phyloP scores from a whole-genome alignment of 805 yeast genomes.

The Yarrowia deformans region DNA sequence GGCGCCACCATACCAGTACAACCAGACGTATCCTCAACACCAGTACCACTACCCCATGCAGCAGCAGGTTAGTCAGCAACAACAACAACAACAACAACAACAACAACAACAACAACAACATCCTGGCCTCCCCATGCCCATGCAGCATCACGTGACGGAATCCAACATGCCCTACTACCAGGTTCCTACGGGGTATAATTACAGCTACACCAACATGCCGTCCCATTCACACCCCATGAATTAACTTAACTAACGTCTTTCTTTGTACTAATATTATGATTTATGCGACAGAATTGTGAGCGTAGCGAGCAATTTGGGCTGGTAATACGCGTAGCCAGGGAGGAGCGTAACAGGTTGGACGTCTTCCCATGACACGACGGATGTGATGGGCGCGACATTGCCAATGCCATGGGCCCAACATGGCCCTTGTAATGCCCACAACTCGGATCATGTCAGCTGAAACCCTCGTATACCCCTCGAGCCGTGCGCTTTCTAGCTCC shows the following conservation, averaged over 20 bases:
- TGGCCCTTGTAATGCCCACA: no score
- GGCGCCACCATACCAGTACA: conserved; percentile 20
- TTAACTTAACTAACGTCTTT: conserved; percentile 20
- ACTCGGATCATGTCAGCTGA: no score
- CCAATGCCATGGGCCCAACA: no score
- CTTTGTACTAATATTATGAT: conserved; percentile 31
- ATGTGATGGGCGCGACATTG: no score
- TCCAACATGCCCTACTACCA: conserved; percentile 25
- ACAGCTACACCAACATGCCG: conserved; percentile 25
- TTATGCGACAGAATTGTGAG: background rate
- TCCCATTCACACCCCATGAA: conserved; percentile 36
- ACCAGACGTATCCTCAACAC: conserved; percentile 35
- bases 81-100: conserved; percentile 11
- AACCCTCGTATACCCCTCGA: no score
- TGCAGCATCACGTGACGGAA: conserved; percentile 8
- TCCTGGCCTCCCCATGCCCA: conserved; percentile 31
- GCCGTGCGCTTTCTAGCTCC: no score
- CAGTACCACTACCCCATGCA: conserved; percentile 37
- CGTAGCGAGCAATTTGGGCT: no score
- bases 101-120: conserved; percentile 26
- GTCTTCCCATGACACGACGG: no score
- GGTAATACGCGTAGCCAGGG: no score
- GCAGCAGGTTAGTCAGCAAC: conserved; percentile 3
- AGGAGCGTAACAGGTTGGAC: no score
- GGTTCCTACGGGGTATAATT: conserved; percentile 28